Evolutionary conservation across 192 early-diverging fungal genomes (phyloP).

Genomic region (Podila minutissima): DNA sequence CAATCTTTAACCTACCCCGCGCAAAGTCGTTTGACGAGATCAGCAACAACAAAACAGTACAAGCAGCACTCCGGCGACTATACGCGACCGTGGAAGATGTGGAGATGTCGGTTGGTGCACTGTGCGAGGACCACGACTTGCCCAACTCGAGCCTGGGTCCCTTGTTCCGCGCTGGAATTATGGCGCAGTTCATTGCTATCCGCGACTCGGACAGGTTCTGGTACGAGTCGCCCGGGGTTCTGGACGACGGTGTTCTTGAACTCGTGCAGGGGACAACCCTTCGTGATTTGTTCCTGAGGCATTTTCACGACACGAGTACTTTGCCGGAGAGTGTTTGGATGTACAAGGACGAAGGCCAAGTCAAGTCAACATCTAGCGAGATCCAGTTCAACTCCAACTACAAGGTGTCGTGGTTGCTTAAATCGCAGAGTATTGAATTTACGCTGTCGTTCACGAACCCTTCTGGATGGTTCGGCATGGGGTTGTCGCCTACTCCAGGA

Average conservation of each 20-base stretch:
- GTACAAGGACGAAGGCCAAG: not conserved
- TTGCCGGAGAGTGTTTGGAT: not conserved
- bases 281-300: constrained; percentile 14
- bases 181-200: constrained; percentile 55
- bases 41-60: not conserved
- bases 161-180: not conserved
- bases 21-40: constrained; percentile 5
- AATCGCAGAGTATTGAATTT: not conserved
- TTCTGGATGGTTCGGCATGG: not conserved
- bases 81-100: constrained; percentile 10
- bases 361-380: not conserved
- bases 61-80: not conserved
- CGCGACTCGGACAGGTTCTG: constrained; percentile 61
- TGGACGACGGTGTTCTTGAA: constrained; percentile 45
- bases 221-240: constrained; percentile 62
- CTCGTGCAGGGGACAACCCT: constrained; percentile 19
- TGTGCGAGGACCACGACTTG: constrained; percentile 17
- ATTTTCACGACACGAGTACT: constrained; percentile 5
- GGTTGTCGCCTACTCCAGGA: not conserved
- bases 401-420: constrained; percentile 1
- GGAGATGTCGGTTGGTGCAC: constrained; percentile 16
- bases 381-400: not conserved
- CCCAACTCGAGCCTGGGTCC: not conserved
- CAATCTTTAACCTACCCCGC: not conserved
- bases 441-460: not conserved